Conservation (phyloP, 129 eudicot species). For the Pittosporum tobira region DNA sequence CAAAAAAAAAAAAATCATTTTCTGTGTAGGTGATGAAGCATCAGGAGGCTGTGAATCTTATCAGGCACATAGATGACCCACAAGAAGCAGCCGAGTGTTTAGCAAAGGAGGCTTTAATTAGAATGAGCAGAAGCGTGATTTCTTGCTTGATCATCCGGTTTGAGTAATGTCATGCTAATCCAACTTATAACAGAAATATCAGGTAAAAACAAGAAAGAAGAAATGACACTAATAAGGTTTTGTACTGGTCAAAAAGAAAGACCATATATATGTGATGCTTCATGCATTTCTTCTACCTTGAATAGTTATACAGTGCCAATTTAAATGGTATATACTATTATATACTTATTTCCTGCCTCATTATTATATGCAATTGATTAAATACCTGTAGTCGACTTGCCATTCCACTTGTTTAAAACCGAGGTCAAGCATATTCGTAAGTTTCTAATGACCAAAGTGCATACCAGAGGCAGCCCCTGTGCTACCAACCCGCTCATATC, state of each 20-base stretch:
- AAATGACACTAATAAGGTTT: not conserved
- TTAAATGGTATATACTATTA: no score
- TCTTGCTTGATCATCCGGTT: constrained; percentile 44
- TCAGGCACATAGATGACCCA: constrained; percentile 51
- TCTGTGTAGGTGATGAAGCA: constrained; percentile 42
- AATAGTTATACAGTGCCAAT: not conserved
- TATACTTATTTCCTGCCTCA: no score
- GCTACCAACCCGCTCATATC: no score
- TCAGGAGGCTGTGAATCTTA: constrained; percentile 55
- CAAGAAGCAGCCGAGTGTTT: constrained; percentile 52
- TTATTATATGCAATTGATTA: no score
- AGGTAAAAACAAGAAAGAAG: not conserved
- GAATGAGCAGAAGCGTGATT: constrained; percentile 40
- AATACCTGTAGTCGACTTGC: no score
- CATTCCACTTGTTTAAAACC: no score
- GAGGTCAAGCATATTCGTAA: no score
- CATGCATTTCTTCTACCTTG: not conserved
- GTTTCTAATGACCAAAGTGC: no score
- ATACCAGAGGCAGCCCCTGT: no score
- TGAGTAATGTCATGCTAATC: constrained; percentile 12
- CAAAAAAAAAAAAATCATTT: not conserved
- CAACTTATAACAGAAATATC: not conserved
- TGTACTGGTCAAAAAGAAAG: not conserved
- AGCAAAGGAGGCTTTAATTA: constrained; percentile 45
- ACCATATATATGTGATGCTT: not conserved